Conservation (phyloP, 768 basidiomycete species). For the Collybia mongolica region DNA sequence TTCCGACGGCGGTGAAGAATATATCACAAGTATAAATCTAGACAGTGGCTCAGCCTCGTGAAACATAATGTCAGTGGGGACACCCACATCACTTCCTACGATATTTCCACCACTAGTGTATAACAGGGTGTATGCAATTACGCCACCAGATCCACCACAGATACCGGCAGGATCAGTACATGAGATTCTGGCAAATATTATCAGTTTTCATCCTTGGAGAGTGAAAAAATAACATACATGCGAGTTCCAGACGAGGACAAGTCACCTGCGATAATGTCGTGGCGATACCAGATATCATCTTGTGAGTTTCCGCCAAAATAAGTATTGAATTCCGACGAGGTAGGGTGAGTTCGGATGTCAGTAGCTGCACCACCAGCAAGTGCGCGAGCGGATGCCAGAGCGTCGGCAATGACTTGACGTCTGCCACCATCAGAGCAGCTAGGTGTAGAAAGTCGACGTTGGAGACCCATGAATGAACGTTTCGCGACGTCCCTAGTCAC, state of each 20-base stretch:
- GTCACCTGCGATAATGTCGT: conserved; percentile 9
- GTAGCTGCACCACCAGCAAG: conserved; percentile 5
- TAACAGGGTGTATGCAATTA: conserved; percentile 8
- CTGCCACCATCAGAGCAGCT: not conserved
- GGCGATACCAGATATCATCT: conserved; percentile 6
- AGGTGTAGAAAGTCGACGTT: conserved; percentile 2
- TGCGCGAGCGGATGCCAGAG: conserved; percentile 3
- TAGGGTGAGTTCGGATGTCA: conserved; percentile 7
- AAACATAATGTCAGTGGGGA: too few relatives aligned
- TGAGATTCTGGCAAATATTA: not conserved
- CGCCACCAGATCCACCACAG: conserved; percentile 2
- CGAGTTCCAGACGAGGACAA: conserved; percentile 5
- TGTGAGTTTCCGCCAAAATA: conserved; percentile 6
- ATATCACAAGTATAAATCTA: too few relatives aligned
- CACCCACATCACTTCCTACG: too few relatives aligned
- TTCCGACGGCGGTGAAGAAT: not conserved
- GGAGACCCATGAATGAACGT: not conserved
- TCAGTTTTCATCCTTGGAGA: not conserved
- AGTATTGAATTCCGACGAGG: conserved; percentile 2
- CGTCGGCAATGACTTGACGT: not conserved
- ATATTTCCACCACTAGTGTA: not conserved
- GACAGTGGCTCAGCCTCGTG: too few relatives aligned
- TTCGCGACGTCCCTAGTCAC: conserved; percentile 3
- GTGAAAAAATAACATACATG: not conserved
- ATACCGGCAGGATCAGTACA: conserved; percentile 3